phyloP scores from a whole-genome alignment of 2,329 filamentous ascomycete species.

The Pyricularia pennisetigena region DNA sequence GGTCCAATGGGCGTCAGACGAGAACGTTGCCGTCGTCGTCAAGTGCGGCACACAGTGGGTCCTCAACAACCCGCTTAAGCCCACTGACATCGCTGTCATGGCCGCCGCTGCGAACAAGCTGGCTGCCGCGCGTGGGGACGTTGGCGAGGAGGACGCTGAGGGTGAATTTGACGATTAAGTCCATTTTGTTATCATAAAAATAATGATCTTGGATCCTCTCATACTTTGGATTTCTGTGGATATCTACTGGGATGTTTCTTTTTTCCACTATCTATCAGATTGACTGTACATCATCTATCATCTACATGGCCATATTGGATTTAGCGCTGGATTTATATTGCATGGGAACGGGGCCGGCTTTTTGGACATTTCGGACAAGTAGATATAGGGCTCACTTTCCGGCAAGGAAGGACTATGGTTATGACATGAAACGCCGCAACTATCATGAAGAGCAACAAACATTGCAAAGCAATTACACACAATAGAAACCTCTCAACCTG shows the following conservation, averaged over 20 bases:
- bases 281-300: not conserved
- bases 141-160: not conserved
- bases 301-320: not conserved
- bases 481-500: not conserved
- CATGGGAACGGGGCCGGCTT: not conserved
- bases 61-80: conserved; percentile 14
- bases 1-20: conserved; percentile 25
- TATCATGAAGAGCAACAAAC: not conserved
- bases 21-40: conserved; percentile 25
- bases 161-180: not conserved
- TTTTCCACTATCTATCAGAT: not conserved
- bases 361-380: not conserved
- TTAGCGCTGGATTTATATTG: not conserved
- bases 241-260: not conserved
- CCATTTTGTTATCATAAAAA: not conserved
- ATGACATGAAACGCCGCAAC: not conserved
- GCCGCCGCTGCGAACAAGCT: not conserved
- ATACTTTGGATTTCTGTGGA: not conserved
- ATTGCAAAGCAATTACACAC: not conserved
- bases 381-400: not conserved
- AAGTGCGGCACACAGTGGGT: conserved; percentile 7
- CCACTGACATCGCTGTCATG: conserved; percentile 2
- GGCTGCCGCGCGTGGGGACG: not conserved
- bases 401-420: not conserved
- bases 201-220: not conserved